A percentile compares a stretch with the other conserved stretches of the same genome.
phyloP scores from a whole-genome alignment of 2,329 filamentous ascomycete genomes.

The Didymella lethalis region DNA sequence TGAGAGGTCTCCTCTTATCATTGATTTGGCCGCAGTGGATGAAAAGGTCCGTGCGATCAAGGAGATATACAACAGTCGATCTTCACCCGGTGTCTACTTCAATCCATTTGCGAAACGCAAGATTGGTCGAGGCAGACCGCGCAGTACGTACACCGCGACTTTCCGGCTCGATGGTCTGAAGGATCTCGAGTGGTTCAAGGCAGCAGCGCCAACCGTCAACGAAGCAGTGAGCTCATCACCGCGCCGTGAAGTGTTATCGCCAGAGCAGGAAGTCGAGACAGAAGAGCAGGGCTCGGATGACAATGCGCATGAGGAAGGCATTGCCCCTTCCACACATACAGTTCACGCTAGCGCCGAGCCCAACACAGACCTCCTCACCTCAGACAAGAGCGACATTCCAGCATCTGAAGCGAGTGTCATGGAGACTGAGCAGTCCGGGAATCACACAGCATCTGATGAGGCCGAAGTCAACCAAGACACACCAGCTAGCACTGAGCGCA shows the following conservation, averaged over 20 bases:
- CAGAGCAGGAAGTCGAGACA: not conserved
- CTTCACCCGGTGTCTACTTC: conserved; percentile 53
- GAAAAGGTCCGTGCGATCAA: conserved; percentile 26
- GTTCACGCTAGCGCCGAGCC: not conserved
- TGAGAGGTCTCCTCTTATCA: not conserved
- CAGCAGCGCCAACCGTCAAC: not conserved
- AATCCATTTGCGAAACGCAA: conserved; percentile 55
- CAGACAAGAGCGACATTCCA: not conserved
- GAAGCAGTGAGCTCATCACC: not conserved
- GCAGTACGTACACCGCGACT: conserved; percentile 54
- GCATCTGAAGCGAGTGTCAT: not conserved
- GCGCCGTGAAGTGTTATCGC: not conserved
- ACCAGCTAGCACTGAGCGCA: not conserved
- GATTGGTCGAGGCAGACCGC: conserved; percentile 51
- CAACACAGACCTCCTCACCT: too few species aligned
- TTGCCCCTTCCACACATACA: too few species aligned
- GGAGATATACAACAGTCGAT: conserved; percentile 40
- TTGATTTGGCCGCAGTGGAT: conserved; percentile 4
- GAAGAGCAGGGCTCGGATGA: not conserved
- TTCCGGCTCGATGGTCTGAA: conserved; percentile 50
- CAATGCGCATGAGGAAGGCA: not conserved
- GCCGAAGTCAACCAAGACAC: not conserved
- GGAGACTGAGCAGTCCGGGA: not conserved
- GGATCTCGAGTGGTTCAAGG: conserved; percentile 48
- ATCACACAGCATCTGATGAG: not conserved